Base-by-base conservation (phyloP, 2,329 filamentous ascomycete species). In the Teratosphaeria gauchensis region DNA sequence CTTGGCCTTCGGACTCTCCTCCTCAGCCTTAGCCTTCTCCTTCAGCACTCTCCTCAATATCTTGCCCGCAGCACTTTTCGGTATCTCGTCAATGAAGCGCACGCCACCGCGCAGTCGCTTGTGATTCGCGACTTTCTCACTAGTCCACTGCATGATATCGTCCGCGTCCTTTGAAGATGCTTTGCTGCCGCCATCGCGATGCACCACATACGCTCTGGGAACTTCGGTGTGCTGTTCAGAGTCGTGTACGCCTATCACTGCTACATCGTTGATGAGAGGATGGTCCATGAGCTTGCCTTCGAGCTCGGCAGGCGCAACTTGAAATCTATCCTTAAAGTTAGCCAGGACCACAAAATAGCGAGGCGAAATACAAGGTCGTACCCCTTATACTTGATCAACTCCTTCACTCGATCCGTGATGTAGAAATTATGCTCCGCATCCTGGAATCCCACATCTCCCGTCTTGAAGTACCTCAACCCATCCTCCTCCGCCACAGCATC, bases 321-420 rank as follows among this genome's bases (percentile, higher is more conserved):
- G 77, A 65, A 79, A 79, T 33, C 64, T 66, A 35, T 2, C 4
- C 5, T 21, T 24, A 30, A 16, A 9, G 42, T 31, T 5, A 24
- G 30, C 19, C 12, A 24, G 14, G 9, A 19, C 19, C 19, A 7
- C 16, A 19, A 48, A 6, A 11, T 19, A 1, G 16, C n/a, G 19
- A 11, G 2, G 33, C 2, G 14, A 16, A 21, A 21, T 5, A 4
- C 2, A 4, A 16, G n/a, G n/a, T 48, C 6, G 3, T 48, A 48
- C 42, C 52, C 52, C 31, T 69, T 70, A 59, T 82, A 87, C 73
- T 88, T 84, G 69, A 85, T 85, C 58, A 85, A 68, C 71, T 85
- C 83, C 76, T 91, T 91, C 38, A 90, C 79, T 6, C 91, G 86
- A 70, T 96, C 92, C 0, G 92, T 95, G 70, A 96, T 92, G 76